Evolutionary conservation across 2,329 filamentous ascomycete species (phyloP).

Genomic region (Massarina eburnea): DNA sequence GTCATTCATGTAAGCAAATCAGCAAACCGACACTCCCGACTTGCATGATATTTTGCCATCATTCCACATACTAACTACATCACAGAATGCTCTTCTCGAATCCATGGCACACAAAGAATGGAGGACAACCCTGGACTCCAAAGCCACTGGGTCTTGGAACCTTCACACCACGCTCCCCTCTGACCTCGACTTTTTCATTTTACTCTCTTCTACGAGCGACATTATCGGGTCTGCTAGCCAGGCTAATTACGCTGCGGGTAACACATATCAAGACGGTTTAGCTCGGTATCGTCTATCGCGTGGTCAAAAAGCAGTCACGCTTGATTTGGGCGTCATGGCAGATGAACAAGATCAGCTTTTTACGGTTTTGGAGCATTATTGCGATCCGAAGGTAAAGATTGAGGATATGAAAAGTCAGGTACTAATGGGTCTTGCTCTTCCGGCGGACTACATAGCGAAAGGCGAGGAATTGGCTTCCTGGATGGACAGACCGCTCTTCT

Average conservation of each 20-base stretch:
- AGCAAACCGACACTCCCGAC: background rate
- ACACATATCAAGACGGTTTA: constrained; percentile 27
- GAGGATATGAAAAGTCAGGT: constrained; percentile 15
- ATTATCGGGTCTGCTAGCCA: constrained; percentile 25
- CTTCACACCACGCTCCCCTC: constrained; percentile 20
- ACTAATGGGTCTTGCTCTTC: constrained; percentile 18
- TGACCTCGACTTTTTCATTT: constrained; percentile 28
- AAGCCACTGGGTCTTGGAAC: constrained; percentile 39
- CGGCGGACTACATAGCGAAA: constrained; percentile 1
- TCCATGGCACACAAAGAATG: constrained; percentile 21
- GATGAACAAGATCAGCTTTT: constrained; percentile 16
- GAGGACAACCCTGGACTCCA: constrained; percentile 17
- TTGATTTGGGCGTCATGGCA: constrained; percentile 21
- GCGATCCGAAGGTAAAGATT: constrained; percentile 7
- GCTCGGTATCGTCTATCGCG: constrained; percentile 14
- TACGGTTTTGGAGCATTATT: constrained; percentile 17
- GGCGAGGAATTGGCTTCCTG: background rate
- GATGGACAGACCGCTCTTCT: background rate
- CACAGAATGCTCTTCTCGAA: constrained; percentile 18
- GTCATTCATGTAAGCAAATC: constrained; percentile 10
- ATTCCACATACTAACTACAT: background rate
- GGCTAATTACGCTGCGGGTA: constrained; percentile 28
- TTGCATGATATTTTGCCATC: no score
- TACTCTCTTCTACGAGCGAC: no score
- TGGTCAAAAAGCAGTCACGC: constrained; percentile 15